A percentile compares a stretch with the other conserved stretches of the same genome.
Conservation (phyloP, 108 stramenopile genomes). For the Nannochloropsis salina region DNA sequence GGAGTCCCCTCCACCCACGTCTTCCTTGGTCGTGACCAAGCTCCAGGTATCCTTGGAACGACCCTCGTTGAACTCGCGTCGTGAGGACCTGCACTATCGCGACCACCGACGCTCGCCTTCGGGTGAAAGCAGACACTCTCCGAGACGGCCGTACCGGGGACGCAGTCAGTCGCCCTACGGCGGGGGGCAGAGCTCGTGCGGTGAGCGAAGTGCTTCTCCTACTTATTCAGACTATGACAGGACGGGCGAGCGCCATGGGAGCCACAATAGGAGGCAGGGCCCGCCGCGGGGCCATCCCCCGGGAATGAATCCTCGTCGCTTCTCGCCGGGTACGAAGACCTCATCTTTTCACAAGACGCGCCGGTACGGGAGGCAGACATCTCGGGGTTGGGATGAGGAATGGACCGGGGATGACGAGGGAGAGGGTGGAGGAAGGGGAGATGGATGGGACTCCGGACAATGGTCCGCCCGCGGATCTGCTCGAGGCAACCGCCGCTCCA, state of each 20-base stretch:
- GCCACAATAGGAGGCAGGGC: no score
- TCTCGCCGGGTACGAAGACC: no score
- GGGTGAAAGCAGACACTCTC: not conserved
- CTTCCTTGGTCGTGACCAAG: slow-evolving; percentile 8
- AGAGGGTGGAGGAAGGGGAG: no score
- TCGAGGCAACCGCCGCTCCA: not conserved
- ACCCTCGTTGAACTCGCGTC: not conserved
- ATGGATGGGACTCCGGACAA: no score
- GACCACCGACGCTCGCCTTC: slow-evolving; percentile 1
- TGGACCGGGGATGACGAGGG: no score
- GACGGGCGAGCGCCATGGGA: not conserved
- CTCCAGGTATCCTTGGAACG: slow-evolving; percentile 13
- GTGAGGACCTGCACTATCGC: slow-evolving; percentile 11
- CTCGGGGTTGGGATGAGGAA: no score
- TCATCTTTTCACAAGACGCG: no score
- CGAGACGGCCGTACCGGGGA: not conserved
- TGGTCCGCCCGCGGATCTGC: not conserved
- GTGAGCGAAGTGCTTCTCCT: not conserved
- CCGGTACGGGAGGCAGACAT: no score
- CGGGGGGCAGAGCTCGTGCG: not conserved
- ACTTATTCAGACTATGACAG: not conserved
- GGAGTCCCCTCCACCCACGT: not conserved
- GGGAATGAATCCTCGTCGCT: no score
- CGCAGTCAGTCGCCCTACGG: not conserved
- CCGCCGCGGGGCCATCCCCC: no score